Evolutionary conservation across 1,284 basidiomycete genomes (phyloP), one percentile per base, ranked within the genome.

Genomic region (Boletus semigastroideus): DNA sequence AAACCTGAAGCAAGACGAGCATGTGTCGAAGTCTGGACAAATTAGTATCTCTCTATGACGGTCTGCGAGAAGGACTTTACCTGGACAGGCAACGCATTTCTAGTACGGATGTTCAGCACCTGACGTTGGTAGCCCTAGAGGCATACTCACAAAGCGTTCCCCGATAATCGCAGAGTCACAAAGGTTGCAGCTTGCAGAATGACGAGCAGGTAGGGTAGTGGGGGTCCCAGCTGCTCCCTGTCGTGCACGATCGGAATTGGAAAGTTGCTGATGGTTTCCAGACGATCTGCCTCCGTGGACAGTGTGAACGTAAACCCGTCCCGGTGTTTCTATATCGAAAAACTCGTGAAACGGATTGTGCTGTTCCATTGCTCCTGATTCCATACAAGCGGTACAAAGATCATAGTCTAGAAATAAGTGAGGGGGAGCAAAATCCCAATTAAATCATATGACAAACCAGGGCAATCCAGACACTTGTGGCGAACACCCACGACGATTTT

Each of bases 381-480:
- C 55, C 28, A 83, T 72, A 65, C 87, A 90, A 2, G 56, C 9
- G 0, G 78, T 75, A 65, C 89, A 91, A 40, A 90, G 71, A 65
- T 91, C 89, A 62, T 81, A 90, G 65, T 90, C 87, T 80, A 27
- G 27, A 36, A 36, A 6, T 48, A 9, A 16, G 33, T 51, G 17
- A 52, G 46, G 37, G 27, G n/a, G 19, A 25, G 45, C 5, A 43
- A 50, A 30, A 25, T 46, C 13, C 43, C 5, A 19, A 9, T 7
- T 13, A 39, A 27, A 42, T 43, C 17, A 33, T 40, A 13, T 42
- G 39, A 67, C 75, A 42, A 63, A 86, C 86, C 75, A 46, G 76
- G 72, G 65, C 87, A 90, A 60, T 90, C 86, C 16, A 90, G 69
- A 58, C 87, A 90, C 66, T 90, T 90, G 67, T 87, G 82, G 41